Evolutionary conservation across 2,329 filamentous ascomycete genomes (phyloP), one percentile per base, ranked within the genome.

Genomic region (Penicillium digitatum): DNA sequence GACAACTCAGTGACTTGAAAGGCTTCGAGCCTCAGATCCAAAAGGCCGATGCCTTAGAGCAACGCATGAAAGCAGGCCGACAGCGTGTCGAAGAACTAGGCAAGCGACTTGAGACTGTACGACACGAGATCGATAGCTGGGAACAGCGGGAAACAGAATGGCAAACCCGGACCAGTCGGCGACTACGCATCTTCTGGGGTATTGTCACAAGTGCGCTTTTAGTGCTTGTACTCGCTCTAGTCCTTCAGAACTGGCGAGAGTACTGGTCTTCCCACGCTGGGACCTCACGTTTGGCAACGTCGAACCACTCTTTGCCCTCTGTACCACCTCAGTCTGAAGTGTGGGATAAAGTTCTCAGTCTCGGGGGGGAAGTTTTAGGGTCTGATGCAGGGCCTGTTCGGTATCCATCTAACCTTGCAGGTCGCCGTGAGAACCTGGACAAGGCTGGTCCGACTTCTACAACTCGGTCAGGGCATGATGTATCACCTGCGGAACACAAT

Each of bases 101-200:
- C 14, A 56, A 67, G 35, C 69, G 76, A 35, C 65, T 79, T 14
- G 72, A 75, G 29, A 62, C 57, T 2, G 75, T 76, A 31, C 65
- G 72, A 38, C 54, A 60, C 16, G 69, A 71, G 56, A 75, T 79
- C 40, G 69, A 75, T 52, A 65, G 62, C 34, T 78, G 75, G 74
- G 76, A 78, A 54, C 65, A 65, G 46, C 66, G 69, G 52, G 76
- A 79, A 54, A 62, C 62, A 11, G 73, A 78, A 50, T 76, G 71
- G 69, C 74, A 76, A 64, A 68, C 63, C 31, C 68, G 69, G 22
- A 65, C 74, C 7, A 71, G 66, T 39, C 68, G 72, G 48, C 63
- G 74, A 40, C 59, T 76, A 38, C 71, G 72, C 20, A 69, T 77
- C 22, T 66, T 74, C 55, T 76, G 72, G 73, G 64, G 62, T 0